Base-by-base conservation (phyloP, 495 filamentous ascomycete species). In the Hyaloscypha finlandica region DNA sequence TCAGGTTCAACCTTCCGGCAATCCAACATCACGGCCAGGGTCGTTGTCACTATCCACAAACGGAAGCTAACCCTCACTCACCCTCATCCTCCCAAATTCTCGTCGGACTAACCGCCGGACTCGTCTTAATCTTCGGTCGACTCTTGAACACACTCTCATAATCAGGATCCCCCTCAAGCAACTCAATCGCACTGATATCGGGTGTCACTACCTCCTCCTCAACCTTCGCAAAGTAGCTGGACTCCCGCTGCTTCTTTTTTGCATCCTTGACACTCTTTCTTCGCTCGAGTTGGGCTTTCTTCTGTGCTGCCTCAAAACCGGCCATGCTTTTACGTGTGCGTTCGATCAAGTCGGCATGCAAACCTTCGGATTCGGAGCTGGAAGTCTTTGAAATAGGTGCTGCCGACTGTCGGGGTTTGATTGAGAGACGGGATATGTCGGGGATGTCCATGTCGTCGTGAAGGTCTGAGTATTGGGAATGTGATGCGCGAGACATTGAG, bases 81-180 rank as follows among this genome's bases (percentile, higher is more conserved):
- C 53, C 30, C 30, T 32, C 32, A 33, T 56, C 42, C 19, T 62
- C 63, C 70, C 70, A 69, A n/a, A 45, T 59, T 42, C 61, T 70
- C 19, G 64, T 69, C 8, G 73, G 73, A 61, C 73, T 74, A 32
- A 71, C 69, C 14, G 65, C 70, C n/a, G 92, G 91, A 77, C 93
- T 96, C 8, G 81, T 82, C 61, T 88, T 89, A 63, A 97, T 83
- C 68, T 88, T 90, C 2, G 93, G 93, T 67, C 93, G 77, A 48
- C 91, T 92, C 77, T 88, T 93, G 77, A 97, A 97, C 1, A 97
- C 88, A 60, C 89, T 90, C 58, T 90, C 89, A 73, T 95, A 93
- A 70, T 91, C 90, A 19, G 88, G 88, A 59, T 89, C 85, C n/a
- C 86, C 85, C 37, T 83, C 79, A 59, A 91, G 86, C 39, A 92